Percentiles rank a stretch among this genome's conserved stretches.
These are phyloP conservation scores for Geosmithia morbida DNA, from an alignment of 2,329 filamentous ascomycete species.

Conservation along the genomic window DNA sequence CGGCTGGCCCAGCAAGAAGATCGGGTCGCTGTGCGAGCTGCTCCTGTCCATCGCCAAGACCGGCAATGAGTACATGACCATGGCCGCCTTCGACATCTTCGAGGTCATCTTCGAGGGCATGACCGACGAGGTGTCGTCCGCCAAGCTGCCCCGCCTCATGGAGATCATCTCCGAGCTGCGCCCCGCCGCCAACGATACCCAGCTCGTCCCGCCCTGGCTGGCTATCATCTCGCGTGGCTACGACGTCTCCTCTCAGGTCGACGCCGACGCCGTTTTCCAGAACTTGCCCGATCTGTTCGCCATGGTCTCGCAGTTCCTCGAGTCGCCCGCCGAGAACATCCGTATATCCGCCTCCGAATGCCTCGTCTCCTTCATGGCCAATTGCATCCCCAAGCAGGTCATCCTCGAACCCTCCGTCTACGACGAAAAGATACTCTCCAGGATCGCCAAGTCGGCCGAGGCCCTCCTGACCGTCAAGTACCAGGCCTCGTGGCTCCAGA, in stretches of 20 bases:
- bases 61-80: slow-evolving; percentile 89
- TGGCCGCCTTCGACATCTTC: slow-evolving; percentile 93
- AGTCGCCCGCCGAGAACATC: slow-evolving; percentile 83
- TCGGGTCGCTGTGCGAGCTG: slow-evolving; percentile 80
- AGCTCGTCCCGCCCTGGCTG: slow-evolving; percentile 91
- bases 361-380: slow-evolving; percentile 81
- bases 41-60: slow-evolving; percentile 78
- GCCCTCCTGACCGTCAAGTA: slow-evolving; percentile 78
- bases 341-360: slow-evolving; percentile 90
- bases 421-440: slow-evolving; percentile 80
- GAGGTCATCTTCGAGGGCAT: slow-evolving; percentile 93
- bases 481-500: slow-evolving; percentile 87
- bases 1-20: slow-evolving; percentile 94
- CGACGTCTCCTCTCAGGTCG: slow-evolving; percentile 79
- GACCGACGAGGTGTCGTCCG: slow-evolving; percentile 72
- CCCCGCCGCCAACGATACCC: slow-evolving; percentile 84
- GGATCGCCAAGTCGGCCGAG: slow-evolving; percentile 58
- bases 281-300: slow-evolving; percentile 77
- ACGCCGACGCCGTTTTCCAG: slow-evolving; percentile 80
- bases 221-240: slow-evolving; percentile 90
- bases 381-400: slow-evolving; percentile 71
- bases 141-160: slow-evolving; percentile 77
- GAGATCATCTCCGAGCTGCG: slow-evolving; percentile 87
- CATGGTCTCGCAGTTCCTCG: slow-evolving; percentile 67
- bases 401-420: slow-evolving; percentile 82